Base-by-base conservation (phyloP, 2,329 filamentous ascomycete genomes). In the Ophiostoma sp. region DNA sequence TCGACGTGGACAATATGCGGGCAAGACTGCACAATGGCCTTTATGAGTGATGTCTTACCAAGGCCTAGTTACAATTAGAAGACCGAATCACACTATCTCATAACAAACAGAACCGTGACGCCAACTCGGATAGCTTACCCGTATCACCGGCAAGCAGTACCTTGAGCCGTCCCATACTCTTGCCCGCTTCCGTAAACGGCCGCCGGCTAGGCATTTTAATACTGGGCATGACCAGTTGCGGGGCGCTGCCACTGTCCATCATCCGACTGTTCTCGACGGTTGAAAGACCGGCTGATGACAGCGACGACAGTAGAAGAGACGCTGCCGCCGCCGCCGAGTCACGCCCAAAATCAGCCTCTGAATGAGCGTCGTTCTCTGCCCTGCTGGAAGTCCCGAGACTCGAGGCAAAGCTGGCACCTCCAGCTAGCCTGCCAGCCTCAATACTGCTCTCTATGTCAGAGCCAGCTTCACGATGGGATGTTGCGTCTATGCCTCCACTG, bases 221-320 rank as follows among this genome's bases (percentile, higher is more conserved):
- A 75, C 93, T 97, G 5, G 95, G 95, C 95, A 99, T 99, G 70
- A 99, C 91, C n/a, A 99, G 84, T 77, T 98, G 93, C 38, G 90
- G 89, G 55, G 81, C 83, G 70, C 77, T 81, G 64, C 79, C 78
- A 69, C 82, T 76, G 85, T 88, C 74, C 71, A 78, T 72, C 77
- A 80, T 76, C 76, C 80, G 76, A 63, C 27, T 71, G 66, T 63
- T 44, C 16, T 55, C 18, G 5, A 52, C 42, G 1, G 69, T 69
- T 18, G 69, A 64, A 5, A 58, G 16, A 11, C 65, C 67, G 3
- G 65, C 47, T 12, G 60, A 16, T 16, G 27, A 40, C 14, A 27
- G 27, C 27, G 55, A 58, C 27, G 58, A 36, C 38, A 18, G 14
- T 4, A 62, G 6, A 14, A n/a, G 7, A 18, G 58, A 62, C 14